Percentiles rank a stretch among this genome's conserved stretches.
Conservation (phyloP, 768 basidiomycete genomes). For the Pleurotus ostreatus region DNA sequence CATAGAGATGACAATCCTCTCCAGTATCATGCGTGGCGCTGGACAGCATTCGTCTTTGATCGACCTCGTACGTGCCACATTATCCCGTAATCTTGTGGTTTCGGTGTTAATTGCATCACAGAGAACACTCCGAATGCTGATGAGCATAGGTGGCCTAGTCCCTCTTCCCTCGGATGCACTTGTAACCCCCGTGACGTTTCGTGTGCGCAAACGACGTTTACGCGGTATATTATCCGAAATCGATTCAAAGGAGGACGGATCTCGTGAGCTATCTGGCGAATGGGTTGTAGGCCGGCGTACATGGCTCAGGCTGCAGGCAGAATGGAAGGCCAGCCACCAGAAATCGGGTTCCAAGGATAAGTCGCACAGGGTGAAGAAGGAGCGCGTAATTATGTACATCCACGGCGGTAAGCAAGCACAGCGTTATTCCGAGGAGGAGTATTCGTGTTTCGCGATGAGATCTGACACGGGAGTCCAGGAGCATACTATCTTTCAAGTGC, state of each 20-base stretch:
- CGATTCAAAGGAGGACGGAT: conserved; percentile 74
- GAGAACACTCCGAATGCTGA: conserved; percentile 54
- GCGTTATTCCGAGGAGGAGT: not conserved
- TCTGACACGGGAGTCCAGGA: conserved; percentile 37
- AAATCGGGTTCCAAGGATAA: conserved; percentile 14
- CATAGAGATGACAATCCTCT: conserved; percentile 87
- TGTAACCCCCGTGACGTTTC: conserved; percentile 92
- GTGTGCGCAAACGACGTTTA: conserved; percentile 65
- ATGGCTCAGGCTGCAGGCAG: conserved; percentile 82
- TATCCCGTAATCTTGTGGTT: not conserved
- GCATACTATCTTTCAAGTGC: conserved; percentile 93
- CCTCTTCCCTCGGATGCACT: conserved; percentile 91
- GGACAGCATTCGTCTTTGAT: conserved; percentile 78
- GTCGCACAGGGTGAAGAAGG: conserved; percentile 32
- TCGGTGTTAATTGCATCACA: conserved; percentile 16
- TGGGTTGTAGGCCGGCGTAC: conserved; percentile 95
- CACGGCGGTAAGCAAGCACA: conserved; percentile 72
- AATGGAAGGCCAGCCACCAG: conserved; percentile 58
- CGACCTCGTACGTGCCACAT: conserved; percentile 60
- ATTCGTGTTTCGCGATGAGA: not conserved
- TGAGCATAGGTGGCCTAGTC: conserved; percentile 76
- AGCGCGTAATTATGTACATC: conserved; percentile 87
- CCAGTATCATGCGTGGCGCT: conserved; percentile 81
- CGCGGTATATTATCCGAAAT: conserved; percentile 75
- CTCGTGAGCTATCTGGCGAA: conserved; percentile 84